Conservation (phyloP, 805 yeast species). For the Myxozyma neglecta region DNA sequence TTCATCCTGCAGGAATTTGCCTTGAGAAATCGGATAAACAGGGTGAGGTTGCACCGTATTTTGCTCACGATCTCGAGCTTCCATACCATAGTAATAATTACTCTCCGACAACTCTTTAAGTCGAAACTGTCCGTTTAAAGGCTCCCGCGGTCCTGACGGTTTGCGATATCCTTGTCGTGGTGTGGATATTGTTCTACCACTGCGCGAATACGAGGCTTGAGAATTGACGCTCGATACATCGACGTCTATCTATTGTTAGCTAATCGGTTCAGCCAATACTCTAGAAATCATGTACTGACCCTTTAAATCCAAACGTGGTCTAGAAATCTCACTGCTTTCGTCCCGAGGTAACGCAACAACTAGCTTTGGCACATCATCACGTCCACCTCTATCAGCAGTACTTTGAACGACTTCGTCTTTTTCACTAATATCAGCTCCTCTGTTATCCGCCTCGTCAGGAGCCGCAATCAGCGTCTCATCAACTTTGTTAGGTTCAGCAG, state of each 20-base stretch:
- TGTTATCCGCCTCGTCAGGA: no score
- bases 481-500: no score
- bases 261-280: neutral
- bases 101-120: neutral
- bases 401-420: no score
- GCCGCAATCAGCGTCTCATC: no score
- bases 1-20: no score
- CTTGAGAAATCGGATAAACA: no score
- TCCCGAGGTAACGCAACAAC: no score
- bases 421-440: no score
- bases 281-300: neutral
- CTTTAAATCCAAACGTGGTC: neutral
- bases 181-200: neutral
- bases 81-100: neutral
- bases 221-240: neutral
- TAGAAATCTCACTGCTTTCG: neutral
- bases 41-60: no score
- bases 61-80: no score
- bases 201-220: neutral
- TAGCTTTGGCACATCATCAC: neutral
- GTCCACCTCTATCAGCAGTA: no score
- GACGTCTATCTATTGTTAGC: neutral
- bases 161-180: neutral
- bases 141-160: neutral
- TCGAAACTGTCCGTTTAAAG: neutral